A percentile compares a stretch with the other conserved stretches of the same genome.
Conservation (phyloP, 2,329 filamentous ascomycete species). For the Diaporthe nobilis region DNA sequence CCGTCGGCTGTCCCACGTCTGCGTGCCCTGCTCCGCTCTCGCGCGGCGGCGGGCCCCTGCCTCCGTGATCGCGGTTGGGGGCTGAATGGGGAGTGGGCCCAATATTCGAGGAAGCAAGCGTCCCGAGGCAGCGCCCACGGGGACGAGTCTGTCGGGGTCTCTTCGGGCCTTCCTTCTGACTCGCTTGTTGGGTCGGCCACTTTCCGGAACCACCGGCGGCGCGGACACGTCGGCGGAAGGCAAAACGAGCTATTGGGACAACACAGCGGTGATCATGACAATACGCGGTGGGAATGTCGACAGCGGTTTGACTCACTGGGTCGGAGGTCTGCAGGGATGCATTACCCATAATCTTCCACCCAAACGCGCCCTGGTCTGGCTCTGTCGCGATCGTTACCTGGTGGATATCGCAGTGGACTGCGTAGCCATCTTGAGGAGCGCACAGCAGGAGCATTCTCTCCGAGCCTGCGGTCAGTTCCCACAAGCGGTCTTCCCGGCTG, state of each 20-base stretch:
- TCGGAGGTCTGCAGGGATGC: not conserved
- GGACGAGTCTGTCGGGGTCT: slow-evolving; percentile 23
- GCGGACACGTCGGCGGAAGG: slow-evolving; percentile 21
- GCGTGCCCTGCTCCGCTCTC: slow-evolving; percentile 16
- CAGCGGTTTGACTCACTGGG: not conserved
- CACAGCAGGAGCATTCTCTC: slow-evolving; percentile 1
- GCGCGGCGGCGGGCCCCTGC: not conserved
- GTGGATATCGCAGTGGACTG: not conserved
- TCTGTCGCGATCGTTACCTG: not conserved
- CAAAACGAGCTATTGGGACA: not conserved
- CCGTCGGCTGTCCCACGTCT: not conserved
- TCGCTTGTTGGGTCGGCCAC: slow-evolving; percentile 30
- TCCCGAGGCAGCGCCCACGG: not conserved
- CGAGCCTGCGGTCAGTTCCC: not conserved
- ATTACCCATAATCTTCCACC: not conserved
- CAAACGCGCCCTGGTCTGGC: not conserved
- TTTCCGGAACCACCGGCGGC: slow-evolving; percentile 23
- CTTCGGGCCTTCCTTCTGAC: slow-evolving; percentile 34
- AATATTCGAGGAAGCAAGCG: not conserved
- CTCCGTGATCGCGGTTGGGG: slow-evolving; percentile 31
- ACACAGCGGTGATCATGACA: not conserved
- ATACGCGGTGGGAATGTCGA: not conserved
- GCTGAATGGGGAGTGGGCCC: not conserved
- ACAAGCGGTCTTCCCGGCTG: not conserved
- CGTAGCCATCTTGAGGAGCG: not conserved